Conservation (phyloP, 2,329 filamentous ascomycete species). For the Truncatella angustata region DNA sequence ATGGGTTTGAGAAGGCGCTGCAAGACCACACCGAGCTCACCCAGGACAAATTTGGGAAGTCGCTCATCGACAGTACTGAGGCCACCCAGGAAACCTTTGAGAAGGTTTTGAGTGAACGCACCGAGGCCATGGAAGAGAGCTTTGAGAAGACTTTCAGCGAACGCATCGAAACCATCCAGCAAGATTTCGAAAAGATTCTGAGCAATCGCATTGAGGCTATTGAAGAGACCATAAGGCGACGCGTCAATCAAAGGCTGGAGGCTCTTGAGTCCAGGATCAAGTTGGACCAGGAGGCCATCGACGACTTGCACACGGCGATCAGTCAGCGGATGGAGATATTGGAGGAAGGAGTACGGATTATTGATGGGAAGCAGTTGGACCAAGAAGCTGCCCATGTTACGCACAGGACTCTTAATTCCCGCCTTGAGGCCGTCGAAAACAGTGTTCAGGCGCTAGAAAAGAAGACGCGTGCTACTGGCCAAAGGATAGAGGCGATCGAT, state of each 20-base stretch:
- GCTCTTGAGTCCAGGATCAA: slow-evolving; percentile 18
- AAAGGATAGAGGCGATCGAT: slow-evolving; percentile 24
- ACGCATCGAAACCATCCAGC: slow-evolving; percentile 16
- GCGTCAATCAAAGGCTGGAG: slow-evolving; percentile 21
- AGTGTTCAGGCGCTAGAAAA: slow-evolving; percentile 16
- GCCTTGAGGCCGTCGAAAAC: slow-evolving; percentile 21
- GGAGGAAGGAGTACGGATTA: slow-evolving; percentile 21
- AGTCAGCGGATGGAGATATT: slow-evolving; percentile 22
- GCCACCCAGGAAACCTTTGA: not conserved
- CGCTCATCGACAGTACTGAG: slow-evolving; percentile 12
- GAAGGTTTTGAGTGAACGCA: slow-evolving; percentile 8
- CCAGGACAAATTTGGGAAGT: not conserved
- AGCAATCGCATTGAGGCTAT: slow-evolving; percentile 15
- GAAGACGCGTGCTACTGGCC: slow-evolving; percentile 18
- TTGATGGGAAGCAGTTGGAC: slow-evolving; percentile 26
- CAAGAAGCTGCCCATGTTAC: slow-evolving; percentile 22
- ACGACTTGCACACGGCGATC: slow-evolving; percentile 19
- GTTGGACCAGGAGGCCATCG: slow-evolving; percentile 23
- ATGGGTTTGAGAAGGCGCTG: slow-evolving; percentile 15
- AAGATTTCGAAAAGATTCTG: slow-evolving; percentile 15
- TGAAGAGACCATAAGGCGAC: slow-evolving; percentile 19
- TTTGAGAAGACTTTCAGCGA: not conserved
- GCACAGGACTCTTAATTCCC: slow-evolving; percentile 18
- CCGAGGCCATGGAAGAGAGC: slow-evolving; percentile 10
- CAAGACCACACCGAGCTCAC: slow-evolving; percentile 13